A percentile compares a stretch with the other conserved stretches of the same genome.
phyloP scores from a whole-genome alignment of 2,329 filamentous ascomycete species.

The Arthrobotrys pseudoclavata region DNA sequence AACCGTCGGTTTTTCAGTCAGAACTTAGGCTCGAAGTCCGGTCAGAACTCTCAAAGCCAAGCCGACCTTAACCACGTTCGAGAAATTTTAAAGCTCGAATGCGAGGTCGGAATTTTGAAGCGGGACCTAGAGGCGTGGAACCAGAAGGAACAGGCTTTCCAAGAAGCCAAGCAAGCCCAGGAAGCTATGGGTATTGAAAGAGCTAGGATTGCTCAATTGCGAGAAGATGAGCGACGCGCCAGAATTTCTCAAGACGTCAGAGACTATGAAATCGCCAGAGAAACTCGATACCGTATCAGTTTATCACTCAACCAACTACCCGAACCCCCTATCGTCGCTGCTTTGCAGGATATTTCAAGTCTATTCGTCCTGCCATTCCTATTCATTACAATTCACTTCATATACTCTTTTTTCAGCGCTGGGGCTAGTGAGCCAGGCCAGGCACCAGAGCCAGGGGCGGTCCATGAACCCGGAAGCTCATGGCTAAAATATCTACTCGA shows the following conservation, averaged over 20 bases:
- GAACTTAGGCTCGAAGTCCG: too few species aligned
- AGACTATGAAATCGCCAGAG: background rate
- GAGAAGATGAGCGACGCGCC: background rate
- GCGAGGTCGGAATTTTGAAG: background rate
- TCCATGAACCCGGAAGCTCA: too few species aligned
- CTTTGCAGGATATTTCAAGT: background rate
- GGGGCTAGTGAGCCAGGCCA: background rate
- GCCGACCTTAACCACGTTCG: background rate
- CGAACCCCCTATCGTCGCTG: background rate
- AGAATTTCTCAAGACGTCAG: background rate
- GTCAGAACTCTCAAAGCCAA: background rate
- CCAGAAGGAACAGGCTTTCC: background rate
- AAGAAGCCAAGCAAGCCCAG: background rate
- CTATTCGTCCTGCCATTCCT: background rate
- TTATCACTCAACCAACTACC: background rate
- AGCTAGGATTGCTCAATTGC: background rate
- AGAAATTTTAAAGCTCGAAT: constrained; percentile 2
- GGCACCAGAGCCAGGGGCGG: background rate
- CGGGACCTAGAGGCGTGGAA: background rate
- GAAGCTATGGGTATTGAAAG: background rate
- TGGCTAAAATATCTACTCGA: too few species aligned
- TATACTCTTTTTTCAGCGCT: background rate
- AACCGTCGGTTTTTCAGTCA: background rate
- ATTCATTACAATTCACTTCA: background rate
- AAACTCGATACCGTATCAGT: background rate